A percentile compares a stretch with the other conserved stretches of the same genome.
These are phyloP conservation scores for Roridomyces roridus DNA, from an alignment of 768 basidiomycete species.

Conservation along the genomic window DNA sequence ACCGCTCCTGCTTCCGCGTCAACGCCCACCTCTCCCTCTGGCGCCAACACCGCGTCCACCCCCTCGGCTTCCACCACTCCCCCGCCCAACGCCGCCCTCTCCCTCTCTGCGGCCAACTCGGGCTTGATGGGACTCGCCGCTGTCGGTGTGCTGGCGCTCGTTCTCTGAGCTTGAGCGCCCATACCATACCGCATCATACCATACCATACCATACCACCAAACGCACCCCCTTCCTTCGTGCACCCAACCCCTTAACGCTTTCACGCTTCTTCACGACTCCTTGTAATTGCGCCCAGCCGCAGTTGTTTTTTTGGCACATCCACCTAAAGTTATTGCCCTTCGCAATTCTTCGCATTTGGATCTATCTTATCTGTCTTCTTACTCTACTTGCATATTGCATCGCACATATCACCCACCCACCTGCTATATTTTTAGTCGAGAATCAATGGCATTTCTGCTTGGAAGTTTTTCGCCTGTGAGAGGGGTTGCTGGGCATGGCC, in stretches of 20 bases:
- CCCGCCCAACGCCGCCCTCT: constrained; percentile 26
- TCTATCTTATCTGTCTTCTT: neutral
- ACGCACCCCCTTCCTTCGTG: too few species aligned
- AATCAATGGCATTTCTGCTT: neutral
- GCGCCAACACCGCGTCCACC: constrained; percentile 27
- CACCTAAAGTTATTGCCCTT: neutral
- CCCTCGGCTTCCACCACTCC: constrained; percentile 16
- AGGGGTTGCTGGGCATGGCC: too few species aligned
- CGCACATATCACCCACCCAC: neutral
- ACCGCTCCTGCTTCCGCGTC: constrained; percentile 21
- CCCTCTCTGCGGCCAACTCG: constrained; percentile 39
- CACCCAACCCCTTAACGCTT: too few species aligned
- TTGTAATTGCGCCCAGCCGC: too few species aligned
- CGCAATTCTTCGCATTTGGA: neutral
- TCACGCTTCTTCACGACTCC: too few species aligned
- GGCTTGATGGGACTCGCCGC: constrained; percentile 48
- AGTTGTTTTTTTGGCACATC: too few species aligned
- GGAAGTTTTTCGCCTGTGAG: too few species aligned
- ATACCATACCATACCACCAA: too few species aligned
- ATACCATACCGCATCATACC: too few species aligned
- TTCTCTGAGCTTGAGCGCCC: constrained; percentile 40
- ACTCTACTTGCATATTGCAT: too few species aligned
- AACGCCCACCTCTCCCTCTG: constrained; percentile 35
- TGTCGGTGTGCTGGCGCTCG: constrained; percentile 49
- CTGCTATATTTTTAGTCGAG: neutral